Conservation (phyloP, 1,139 yeast genomes). For the Debaryomyces sp. region DNA sequence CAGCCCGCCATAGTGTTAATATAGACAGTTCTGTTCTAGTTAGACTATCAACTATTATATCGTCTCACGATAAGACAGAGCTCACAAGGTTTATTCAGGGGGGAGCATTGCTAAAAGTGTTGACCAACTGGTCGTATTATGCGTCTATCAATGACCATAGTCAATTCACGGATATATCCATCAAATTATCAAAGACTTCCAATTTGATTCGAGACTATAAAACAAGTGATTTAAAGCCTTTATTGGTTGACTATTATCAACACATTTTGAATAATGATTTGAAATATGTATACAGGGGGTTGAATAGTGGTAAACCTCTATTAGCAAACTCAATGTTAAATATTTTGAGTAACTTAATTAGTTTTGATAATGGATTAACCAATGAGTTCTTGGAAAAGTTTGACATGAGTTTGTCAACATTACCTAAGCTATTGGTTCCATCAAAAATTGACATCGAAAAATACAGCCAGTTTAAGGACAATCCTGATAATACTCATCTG, state of each 20-base stretch:
- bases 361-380: constrained; percentile 51
- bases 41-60: constrained; percentile 16
- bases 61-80: constrained; percentile 9
- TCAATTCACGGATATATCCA: constrained; percentile 47
- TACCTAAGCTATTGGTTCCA: constrained; percentile 66
- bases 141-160: constrained; percentile 65
- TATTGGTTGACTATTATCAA: constrained; percentile 41
- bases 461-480: constrained; percentile 13
- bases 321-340: constrained; percentile 64
- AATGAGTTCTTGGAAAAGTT: constrained; percentile 65
- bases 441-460: constrained; percentile 45
- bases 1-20: constrained; percentile 12
- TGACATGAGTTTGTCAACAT: constrained; percentile 63
- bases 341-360: constrained; percentile 55
- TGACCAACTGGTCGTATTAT: constrained; percentile 58
- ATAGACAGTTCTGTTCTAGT: constrained; percentile 22
- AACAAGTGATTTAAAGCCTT: constrained; percentile 9
- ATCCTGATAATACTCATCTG: constrained; percentile 28
- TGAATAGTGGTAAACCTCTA: constrained; percentile 59
- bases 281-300: constrained; percentile 69
- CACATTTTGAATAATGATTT: constrained; percentile 57
- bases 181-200: constrained; percentile 31
- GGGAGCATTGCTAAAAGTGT: constrained; percentile 21
- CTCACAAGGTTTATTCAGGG: constrained; percentile 17
- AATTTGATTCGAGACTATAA: constrained; percentile 17